phyloP scores from a whole-genome alignment of 352 stramenopile species.

The Vaucheria bursata region DNA sequence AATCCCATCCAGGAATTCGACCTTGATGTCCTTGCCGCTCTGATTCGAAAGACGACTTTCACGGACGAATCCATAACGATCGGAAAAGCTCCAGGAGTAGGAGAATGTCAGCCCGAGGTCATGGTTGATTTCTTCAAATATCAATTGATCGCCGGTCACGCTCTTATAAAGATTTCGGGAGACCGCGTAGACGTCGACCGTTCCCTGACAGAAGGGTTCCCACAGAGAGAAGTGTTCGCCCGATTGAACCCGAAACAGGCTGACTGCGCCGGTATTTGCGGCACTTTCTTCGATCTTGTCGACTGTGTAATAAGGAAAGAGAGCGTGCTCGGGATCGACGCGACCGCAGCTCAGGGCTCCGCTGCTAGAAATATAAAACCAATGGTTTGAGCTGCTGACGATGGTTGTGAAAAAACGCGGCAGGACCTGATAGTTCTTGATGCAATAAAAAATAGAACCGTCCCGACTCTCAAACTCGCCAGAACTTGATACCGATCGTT shows the following conservation, averaged over 20 bases:
- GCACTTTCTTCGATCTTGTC: not conserved
- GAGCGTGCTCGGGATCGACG: not conserved
- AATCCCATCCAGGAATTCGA: not conserved
- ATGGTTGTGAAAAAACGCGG: not conserved
- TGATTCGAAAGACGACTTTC: not conserved
- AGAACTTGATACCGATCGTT: no score
- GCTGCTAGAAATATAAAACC: not conserved
- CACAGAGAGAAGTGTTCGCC: not conserved
- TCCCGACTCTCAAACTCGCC: no score
- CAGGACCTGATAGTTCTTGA: not conserved
- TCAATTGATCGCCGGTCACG: not conserved
- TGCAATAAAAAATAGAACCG: not conserved
- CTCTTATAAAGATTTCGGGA: not conserved
- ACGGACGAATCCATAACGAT: not conserved
- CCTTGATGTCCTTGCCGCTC: not conserved
- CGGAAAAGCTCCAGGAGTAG: not conserved
- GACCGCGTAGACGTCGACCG: not conserved
- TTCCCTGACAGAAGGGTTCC: not conserved
- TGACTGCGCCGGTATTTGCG: not conserved
- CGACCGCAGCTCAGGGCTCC: not conserved
- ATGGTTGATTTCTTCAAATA: not conserved
- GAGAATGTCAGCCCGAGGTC: not conserved
- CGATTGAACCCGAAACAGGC: not conserved
- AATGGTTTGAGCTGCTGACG: not conserved
- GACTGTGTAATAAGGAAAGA: not conserved